phyloP scores from a whole-genome alignment of 441 rosid species.

The Corymbia citriodora region DNA sequence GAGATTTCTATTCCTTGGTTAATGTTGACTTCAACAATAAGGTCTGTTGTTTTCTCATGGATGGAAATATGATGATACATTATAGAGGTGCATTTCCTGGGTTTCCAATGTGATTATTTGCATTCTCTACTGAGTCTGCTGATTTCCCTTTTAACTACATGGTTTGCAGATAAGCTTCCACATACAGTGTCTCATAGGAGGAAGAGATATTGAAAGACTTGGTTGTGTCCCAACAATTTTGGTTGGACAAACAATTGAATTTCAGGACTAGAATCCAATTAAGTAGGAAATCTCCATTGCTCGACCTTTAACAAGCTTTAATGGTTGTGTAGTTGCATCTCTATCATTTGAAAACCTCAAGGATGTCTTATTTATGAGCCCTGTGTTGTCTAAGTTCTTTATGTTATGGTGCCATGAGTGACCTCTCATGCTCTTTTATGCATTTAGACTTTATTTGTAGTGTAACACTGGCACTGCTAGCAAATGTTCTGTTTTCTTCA shows the following conservation, averaged over 20 bases:
- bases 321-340: not conserved
- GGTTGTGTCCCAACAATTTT: not conserved
- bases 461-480: not conserved
- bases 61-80: not conserved
- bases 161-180: not conserved
- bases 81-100: not conserved
- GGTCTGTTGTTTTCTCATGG: not conserved
- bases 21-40: not conserved
- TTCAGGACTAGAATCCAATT: not conserved
- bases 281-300: not conserved
- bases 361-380: not conserved
- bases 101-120: not conserved
- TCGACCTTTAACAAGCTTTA: not conserved
- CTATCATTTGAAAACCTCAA: not conserved
- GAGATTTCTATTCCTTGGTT: not conserved
- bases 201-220: not conserved
- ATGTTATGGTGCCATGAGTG: not conserved
- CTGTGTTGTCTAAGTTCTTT: not conserved
- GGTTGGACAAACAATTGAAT: not conserved
- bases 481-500: not conserved
- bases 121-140: not conserved
- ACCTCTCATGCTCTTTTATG: not conserved
- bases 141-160: not conserved
- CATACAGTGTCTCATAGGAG: not conserved
- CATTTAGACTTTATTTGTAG: not conserved